Base-by-base conservation (phyloP, 352 stramenopile species). In the Pythium monospermum region DNA sequence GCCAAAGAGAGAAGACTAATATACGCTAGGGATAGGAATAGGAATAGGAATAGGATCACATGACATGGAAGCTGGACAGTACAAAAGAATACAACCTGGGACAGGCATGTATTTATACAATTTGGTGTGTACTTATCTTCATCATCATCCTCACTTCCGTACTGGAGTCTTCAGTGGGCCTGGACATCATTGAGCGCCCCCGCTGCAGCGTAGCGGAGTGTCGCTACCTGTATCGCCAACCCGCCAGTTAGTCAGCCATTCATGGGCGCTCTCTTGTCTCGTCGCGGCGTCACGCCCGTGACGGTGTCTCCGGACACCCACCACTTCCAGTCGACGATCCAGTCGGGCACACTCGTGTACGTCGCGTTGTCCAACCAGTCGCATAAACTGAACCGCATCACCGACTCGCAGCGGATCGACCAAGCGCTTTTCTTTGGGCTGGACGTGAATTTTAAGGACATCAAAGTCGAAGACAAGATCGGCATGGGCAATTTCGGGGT, bases 401-500 rank as follows among this genome's bases (percentile, higher is more conserved):
- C 73, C 4, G 76, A 87, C 57, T 87, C 76, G 26, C 64, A 64
- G 28, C 53, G 52, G 40, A 72, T 86, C 41, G 73, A 85, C 21
- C 64, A 77, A 44, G 71, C 59, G 11, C 44, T 86, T 12, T 90
- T 85, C 66, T 87, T 87, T 36, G 76, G 76, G 0, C 57, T 85
- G 25, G 83, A 84, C 21, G 70, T 90, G 21, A 67, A 59, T 31
- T 81, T 85, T 37, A 67, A 82, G 8, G 73, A 86, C 30, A 85
- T 90, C 47, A 56, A 68, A 54, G 74, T 90, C 32, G 72, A 85
- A 40, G 69, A 72, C 40, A 70, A 77, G 59, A 81, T 90, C 50
- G 79, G 76, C 30, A 77, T 69, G 15, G 76, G 79, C 40, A 90
- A 82, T 44, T 90, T 90, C 53, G 79, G 79, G 23, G 75, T 83